These are phyloP conservation scores for Acanthamoeba polyphaga DNA, from an alignment of 208 protist species.

Conservation along the genomic window DNA sequence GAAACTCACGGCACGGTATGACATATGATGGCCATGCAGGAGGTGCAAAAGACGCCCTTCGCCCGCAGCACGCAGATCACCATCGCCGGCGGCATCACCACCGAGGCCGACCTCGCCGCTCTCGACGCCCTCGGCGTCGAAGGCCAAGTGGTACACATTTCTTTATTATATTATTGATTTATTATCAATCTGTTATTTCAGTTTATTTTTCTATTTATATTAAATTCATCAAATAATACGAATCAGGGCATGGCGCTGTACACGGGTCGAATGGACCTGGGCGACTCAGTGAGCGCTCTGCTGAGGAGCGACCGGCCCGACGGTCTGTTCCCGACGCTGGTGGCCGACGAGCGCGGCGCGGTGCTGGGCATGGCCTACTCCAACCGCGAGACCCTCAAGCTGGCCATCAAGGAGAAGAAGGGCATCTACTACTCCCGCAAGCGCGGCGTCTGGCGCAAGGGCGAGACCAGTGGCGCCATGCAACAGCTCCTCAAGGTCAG, in stretches of 20 bases:
- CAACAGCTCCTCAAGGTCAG: conserved; percentile 51
- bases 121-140: conserved; percentile 78
- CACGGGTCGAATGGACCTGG: conserved; percentile 66
- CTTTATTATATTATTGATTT: neutral
- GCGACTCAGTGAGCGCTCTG: conserved; percentile 61
- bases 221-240: neutral
- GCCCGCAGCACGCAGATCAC: conserved; percentile 57
- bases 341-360: conserved; percentile 81
- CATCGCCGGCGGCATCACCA: conserved; percentile 79
- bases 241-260: conserved; percentile 75
- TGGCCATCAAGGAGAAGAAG: conserved; percentile 78
- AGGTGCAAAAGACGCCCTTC: conserved; percentile 47
- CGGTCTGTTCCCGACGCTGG: conserved; percentile 87
- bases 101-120: conserved; percentile 69
- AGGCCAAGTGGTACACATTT: conserved; percentile 71
- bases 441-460: conserved; percentile 89
- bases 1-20: too few relatives aligned
- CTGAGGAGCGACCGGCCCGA: conserved; percentile 85
- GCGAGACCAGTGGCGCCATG: conserved; percentile 84
- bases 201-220: neutral
- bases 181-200: neutral
- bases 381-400: conserved; percentile 77
- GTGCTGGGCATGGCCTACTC: conserved; percentile 89
- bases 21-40: neutral
- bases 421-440: conserved; percentile 87